Evolutionary conservation across 176 grass and related monocot species (phyloP).

Genomic region (Rhynchospora breviuscula): DNA sequence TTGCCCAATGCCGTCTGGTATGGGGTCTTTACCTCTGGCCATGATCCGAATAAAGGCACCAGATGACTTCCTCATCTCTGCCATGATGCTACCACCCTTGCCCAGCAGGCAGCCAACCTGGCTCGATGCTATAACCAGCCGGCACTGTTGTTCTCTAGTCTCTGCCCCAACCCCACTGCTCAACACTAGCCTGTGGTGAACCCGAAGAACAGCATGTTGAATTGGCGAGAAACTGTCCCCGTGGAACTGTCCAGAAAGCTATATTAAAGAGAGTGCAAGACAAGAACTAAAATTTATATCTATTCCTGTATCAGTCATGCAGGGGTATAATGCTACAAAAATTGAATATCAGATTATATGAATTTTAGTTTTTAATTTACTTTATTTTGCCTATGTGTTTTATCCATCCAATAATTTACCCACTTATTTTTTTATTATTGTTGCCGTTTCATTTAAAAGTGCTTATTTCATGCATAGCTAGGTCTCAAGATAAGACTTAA

Average conservation of each 20-base stretch:
- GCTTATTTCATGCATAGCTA: background rate
- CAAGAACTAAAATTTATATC: conserved; percentile 10
- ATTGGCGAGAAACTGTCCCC: conserved; percentile 75
- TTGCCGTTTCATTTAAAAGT: background rate
- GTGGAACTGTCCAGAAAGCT: conserved; percentile 41
- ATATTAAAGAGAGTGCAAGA: conserved; percentile 1
- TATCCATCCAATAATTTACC: background rate
- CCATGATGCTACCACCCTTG: conserved; percentile 78
- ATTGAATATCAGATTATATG: background rate
- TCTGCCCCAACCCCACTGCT: conserved; percentile 34
- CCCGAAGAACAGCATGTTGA: conserved; percentile 82
- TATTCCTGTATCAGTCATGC: background rate
- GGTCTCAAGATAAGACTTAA: background rate
- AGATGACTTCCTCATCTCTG: conserved; percentile 96
- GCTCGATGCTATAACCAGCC: conserved; percentile 62
- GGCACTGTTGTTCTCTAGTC: conserved; percentile 48
- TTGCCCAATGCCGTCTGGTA: conserved; percentile 54
- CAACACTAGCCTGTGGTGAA: conserved; percentile 59
- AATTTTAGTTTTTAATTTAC: background rate
- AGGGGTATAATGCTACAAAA: background rate
- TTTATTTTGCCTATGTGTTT: background rate
- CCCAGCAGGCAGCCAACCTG: conserved; percentile 90
- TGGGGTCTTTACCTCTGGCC: conserved; percentile 78
- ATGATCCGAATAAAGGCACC: conserved; percentile 75
- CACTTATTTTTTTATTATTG: background rate